Conservation (phyloP, 257 asterid genomes). For the Thymus quinquecostatus region DNA sequence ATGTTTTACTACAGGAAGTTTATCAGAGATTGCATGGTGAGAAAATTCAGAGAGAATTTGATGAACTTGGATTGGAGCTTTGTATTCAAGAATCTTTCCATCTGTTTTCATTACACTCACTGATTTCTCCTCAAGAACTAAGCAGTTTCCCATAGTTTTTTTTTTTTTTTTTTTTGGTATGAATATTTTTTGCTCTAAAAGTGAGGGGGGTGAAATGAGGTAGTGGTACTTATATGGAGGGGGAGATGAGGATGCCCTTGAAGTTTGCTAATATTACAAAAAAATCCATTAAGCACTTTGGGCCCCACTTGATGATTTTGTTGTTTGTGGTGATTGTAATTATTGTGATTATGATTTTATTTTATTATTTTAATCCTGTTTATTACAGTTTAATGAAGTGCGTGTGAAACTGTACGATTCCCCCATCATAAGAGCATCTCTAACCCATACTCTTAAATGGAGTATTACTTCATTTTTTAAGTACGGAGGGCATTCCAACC, state of each 20-base stretch:
- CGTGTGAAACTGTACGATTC: background rate
- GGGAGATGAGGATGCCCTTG: constrained; percentile 38
- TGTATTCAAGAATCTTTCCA: constrained; percentile 70
- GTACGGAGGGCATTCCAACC: too few species aligned
- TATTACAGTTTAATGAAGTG: background rate
- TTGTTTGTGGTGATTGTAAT: constrained; percentile 27
- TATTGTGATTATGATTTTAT: constrained; percentile 2
- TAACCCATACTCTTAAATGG: too few species aligned
- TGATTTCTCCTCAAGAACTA: constrained; percentile 48
- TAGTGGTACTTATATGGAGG: constrained; percentile 45
- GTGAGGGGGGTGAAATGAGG: background rate
- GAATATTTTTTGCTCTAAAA: too few species aligned
- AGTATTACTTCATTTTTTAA: too few species aligned
- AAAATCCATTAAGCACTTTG: constrained; percentile 38
- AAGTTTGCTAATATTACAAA: constrained; percentile 38
- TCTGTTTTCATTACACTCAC: constrained; percentile 65
- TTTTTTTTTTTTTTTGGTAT: constrained; percentile 20
- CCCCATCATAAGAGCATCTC: too few species aligned
- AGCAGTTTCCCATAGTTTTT: constrained; percentile 70
- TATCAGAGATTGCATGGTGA: constrained; percentile 66
- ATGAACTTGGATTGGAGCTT: constrained; percentile 57
- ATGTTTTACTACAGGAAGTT: constrained; percentile 48
- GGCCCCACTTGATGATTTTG: constrained; percentile 46
- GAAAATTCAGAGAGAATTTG: constrained; percentile 54
- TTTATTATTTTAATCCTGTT: too few species aligned